Base-by-base conservation (phyloP, 2,329 filamentous ascomycete species). In the Penicillium hesseltinei region DNA sequence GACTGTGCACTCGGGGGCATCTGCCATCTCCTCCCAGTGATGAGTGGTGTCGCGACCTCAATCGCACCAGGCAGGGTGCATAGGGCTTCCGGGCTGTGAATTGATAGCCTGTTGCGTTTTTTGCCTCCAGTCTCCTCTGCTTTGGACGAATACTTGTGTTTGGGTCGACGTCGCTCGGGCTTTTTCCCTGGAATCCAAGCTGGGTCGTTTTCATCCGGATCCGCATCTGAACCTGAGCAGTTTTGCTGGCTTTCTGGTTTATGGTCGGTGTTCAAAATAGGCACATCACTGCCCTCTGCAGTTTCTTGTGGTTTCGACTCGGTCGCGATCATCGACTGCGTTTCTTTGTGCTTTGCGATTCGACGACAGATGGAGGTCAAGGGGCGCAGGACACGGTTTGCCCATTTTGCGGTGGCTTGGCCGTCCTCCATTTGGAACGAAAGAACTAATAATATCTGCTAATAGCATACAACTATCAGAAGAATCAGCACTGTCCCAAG, bases 361-460 rank as follows among this genome's bases (percentile, higher is more conserved):
- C 74, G 72, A 50, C 72, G 69, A 56, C 76, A 70, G 48, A 76
- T 67, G 19, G 74, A 75, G 19, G 69, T 71, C 54, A 79, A 65
- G 33, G 76, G 77, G 57, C 76, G 74, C 53, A 79, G 62, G 56
- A 77, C 71, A 62, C 75, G 74, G 57, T 76, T 76, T 54, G 73
- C 75, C 75, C 75, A 77, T 72, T 69, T 74, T 49, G 75, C 72
- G 8, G 74, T 77, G 42, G 72, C 66, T 57, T 71, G 70, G 46
- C 75, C 59, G 56, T 76, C 71, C 47, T 73, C 71, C 73, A 75
- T 75, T 27, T 54, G 57, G 53, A 9, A 5, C n/a, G 21, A 31
- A 36, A n/a, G n/a, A 7, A 7, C 48, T 58, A 61, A 47, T 23
- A 13, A 52, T 61, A 55, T 56, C n/a, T 33, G 10, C 8, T 46